These are phyloP conservation scores for Neurospora sp. DNA, from an alignment of 2,329 filamentous ascomycete genomes.

Conservation along the genomic window DNA sequence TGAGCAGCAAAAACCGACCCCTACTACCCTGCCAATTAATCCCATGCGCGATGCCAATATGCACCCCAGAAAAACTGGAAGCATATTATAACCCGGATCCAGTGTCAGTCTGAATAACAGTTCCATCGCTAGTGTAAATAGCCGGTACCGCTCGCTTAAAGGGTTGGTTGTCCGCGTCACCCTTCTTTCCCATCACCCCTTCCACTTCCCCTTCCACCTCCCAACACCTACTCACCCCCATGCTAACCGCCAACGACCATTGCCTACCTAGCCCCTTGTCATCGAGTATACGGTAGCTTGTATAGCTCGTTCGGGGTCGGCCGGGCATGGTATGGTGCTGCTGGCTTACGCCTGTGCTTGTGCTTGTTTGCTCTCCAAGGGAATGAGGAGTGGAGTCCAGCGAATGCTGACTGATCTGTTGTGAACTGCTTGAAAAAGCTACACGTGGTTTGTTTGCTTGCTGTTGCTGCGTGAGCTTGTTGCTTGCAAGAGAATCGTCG, in stretches of 20 bases:
- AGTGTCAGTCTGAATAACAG: neutral
- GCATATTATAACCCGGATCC: neutral
- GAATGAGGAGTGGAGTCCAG: neutral
- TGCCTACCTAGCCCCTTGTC: neutral
- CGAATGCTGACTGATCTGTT: neutral
- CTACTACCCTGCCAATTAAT: neutral
- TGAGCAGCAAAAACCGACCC: neutral
- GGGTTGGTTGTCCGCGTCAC: neutral
- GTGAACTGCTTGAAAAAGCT: neutral
- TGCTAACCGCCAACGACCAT: neutral
- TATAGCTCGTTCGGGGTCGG: neutral
- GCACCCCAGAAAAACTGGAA: neutral
- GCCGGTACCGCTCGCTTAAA: constrained; percentile 1
- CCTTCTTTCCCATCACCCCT: neutral
- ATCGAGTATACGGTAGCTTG: neutral
- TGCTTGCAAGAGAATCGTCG: neutral
- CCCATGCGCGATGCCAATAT: neutral
- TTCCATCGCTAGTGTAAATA: constrained; percentile 6
- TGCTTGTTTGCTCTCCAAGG: neutral
- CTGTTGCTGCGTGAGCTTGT: neutral
- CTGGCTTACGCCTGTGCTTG: neutral
- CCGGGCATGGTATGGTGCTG: neutral
- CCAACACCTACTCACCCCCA: neutral
- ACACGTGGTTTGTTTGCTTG: neutral
- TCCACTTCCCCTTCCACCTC: neutral